These are phyloP conservation scores for Botrytis elliptica DNA, from an alignment of 2,329 filamentous ascomycete species.

Conservation along the genomic window DNA sequence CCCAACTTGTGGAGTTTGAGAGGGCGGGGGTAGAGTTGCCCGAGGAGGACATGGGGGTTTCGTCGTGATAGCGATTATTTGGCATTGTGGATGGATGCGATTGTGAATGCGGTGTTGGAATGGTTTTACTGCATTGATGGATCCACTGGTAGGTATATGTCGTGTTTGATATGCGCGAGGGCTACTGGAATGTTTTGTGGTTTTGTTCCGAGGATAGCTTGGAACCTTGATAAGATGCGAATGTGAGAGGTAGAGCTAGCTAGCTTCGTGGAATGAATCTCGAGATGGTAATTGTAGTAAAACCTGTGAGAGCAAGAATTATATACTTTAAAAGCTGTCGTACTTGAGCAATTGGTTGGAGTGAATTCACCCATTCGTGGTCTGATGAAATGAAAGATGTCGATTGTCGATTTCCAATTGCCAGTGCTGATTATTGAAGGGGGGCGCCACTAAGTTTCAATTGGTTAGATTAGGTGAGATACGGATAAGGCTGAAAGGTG, in stretches of 20 bases:
- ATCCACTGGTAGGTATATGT: background rate
- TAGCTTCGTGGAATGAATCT: background rate
- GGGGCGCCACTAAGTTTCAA: background rate
- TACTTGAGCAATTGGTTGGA: background rate
- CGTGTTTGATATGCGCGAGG: background rate
- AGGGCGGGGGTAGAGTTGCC: constrained; percentile 38
- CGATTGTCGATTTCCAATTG: background rate
- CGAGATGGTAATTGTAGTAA: background rate
- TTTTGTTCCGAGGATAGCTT: background rate
- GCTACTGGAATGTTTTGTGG: background rate
- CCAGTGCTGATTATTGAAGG: background rate
- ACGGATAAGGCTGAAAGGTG: constrained; percentile 1
- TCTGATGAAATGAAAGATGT: background rate
- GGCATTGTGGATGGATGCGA: constrained; percentile 8
- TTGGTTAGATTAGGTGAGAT: background rate
- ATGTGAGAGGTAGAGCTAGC: background rate
- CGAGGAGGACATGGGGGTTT: constrained; percentile 28
- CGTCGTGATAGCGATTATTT: constrained; percentile 21
- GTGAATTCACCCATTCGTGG: background rate
- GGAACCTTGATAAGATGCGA: background rate
- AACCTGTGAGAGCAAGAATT: background rate
- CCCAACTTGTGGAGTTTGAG: constrained; percentile 45
- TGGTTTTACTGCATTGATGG: constrained; percentile 10
- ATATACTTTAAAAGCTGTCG: background rate
- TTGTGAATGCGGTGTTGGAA: background rate